phyloP scores from a whole-genome alignment of 768 basidiomycete species.

The Collybia nuda region DNA sequence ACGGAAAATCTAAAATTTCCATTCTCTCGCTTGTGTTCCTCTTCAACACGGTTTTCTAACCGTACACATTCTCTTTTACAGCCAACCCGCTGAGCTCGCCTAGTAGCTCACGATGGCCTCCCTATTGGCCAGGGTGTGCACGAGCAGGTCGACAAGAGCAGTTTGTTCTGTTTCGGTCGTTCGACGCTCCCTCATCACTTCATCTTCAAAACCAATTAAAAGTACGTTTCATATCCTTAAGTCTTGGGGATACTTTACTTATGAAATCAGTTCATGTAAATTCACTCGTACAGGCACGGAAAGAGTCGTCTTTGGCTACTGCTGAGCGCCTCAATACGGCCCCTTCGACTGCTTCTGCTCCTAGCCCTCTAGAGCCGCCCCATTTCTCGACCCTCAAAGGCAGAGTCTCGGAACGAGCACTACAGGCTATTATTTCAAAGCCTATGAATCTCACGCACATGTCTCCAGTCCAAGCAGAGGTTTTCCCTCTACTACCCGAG shows the following conservation, averaged over 20 bases:
- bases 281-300: conserved; percentile 2
- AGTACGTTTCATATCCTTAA: conserved; percentile 10
- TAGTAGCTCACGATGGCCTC: conserved; percentile 22
- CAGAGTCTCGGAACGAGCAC: conserved; percentile 35
- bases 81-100: conserved; percentile 10
- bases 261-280: background rate
- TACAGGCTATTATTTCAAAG: conserved; percentile 57
- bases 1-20: conserved; percentile 1
- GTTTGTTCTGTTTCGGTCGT: conserved; percentile 20
- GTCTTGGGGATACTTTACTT: background rate
- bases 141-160: conserved; percentile 16
- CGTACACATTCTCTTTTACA: background rate
- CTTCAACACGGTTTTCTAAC: background rate
- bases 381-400: conserved; percentile 37
- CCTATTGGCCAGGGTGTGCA: conserved; percentile 17
- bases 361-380: conserved; percentile 15
- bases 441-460: conserved; percentile 73
- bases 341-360: background rate
- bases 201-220: conserved; percentile 9
- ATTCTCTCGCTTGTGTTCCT: background rate
- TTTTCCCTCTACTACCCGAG: conserved; percentile 73
- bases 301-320: conserved; percentile 12
- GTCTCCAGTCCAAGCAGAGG: conserved; percentile 81
- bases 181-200: conserved; percentile 19
- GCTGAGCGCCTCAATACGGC: background rate